Evolutionary conservation across 225 moss, liverwort and hornwort species (phyloP).

Genomic region (Lunularia cruciata): DNA sequence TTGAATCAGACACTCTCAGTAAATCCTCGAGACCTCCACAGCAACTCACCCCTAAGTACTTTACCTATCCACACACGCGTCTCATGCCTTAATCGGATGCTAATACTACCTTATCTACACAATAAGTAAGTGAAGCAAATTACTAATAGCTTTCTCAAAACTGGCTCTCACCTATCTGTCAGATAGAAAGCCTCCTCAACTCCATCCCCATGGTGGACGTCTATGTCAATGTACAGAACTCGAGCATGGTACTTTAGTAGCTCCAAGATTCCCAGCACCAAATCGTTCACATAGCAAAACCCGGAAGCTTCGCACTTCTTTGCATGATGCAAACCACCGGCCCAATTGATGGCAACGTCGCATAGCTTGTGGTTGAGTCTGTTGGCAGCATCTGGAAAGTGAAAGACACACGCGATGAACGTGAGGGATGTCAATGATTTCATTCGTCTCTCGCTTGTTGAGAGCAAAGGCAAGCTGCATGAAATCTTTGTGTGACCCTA

Average conservation of each 20-base stretch:
- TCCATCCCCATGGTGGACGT: slow-evolving; percentile 96
- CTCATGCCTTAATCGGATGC: too few relatives aligned
- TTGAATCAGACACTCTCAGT: too few relatives aligned
- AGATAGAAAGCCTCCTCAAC: slow-evolving; percentile 98
- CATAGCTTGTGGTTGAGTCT: slow-evolving; percentile 74
- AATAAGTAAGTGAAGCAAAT: too few relatives aligned
- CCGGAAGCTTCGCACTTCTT: slow-evolving; percentile 98
- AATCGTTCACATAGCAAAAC: slow-evolving; percentile 93
- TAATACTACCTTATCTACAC: too few relatives aligned
- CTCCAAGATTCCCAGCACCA: slow-evolving; percentile 94
- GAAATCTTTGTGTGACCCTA: background rate
- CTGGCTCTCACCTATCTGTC: slow-evolving; percentile 74
- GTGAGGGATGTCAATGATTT: background rate
- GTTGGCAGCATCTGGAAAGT: slow-evolving; percentile 71
- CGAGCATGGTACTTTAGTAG: slow-evolving; percentile 89
- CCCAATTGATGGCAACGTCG: slow-evolving; percentile 98
- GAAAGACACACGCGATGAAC: background rate
- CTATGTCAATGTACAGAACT: slow-evolving; percentile 95
- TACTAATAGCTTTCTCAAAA: too few relatives aligned
- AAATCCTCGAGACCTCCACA: too few relatives aligned
- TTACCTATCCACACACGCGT: too few relatives aligned
- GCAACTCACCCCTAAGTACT: too few relatives aligned
- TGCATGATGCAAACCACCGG: slow-evolving; percentile 96
- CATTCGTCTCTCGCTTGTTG: background rate
- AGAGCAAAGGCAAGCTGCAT: background rate